Percentiles rank a stretch among this genome's conserved stretches.
Evolutionary conservation across 2,329 filamentous ascomycete genomes (phyloP).

Genomic region (Sporothrix brasiliensis): DNA sequence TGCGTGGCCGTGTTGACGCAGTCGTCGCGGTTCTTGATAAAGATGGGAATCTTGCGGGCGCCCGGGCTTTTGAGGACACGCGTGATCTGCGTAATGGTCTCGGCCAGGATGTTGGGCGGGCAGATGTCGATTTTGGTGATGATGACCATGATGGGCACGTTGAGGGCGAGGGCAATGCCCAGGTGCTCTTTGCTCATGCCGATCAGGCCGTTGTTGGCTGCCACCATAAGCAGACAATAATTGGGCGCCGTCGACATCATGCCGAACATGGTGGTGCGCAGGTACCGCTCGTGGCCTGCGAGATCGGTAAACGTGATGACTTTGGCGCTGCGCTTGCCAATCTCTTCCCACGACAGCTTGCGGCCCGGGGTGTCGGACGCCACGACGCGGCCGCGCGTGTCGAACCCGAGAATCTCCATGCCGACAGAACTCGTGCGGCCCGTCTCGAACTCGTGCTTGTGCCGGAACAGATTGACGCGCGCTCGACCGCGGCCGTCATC

Average conservation of each 20-base stretch:
- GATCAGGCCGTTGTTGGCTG: conserved; percentile 93
- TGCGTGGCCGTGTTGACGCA: conserved; percentile 95
- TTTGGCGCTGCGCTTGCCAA: conserved; percentile 91
- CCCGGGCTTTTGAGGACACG: conserved; percentile 93
- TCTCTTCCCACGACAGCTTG: conserved; percentile 92
- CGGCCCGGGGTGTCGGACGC: conserved; percentile 77
- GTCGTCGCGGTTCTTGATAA: conserved; percentile 88
- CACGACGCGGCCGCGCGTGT: conserved; percentile 80
- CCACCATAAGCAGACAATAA: conserved; percentile 97
- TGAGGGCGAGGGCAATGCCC: conserved; percentile 89
- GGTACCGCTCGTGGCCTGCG: conserved; percentile 91
- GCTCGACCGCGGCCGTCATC: conserved; percentile 94
- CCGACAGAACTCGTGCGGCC: conserved; percentile 94
- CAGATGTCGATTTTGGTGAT: conserved; percentile 99
- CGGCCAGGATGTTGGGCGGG: conserved; percentile 89
- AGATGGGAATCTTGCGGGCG: conserved; percentile 91
- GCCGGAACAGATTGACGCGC: conserved; percentile 91
- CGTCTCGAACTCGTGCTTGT: conserved; percentile 97
- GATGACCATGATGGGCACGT: conserved; percentile 96
- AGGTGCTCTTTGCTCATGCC: conserved; percentile 99
- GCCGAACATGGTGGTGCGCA: conserved; percentile 95
- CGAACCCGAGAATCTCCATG: conserved; percentile 99
- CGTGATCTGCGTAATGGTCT: conserved; percentile 88
- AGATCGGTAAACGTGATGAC: conserved; percentile 96
- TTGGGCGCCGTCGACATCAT: conserved; percentile 92